These are phyloP conservation scores for Geotrichum restrictum DNA, from an alignment of 1,139 yeast species.

Conservation along the genomic window DNA sequence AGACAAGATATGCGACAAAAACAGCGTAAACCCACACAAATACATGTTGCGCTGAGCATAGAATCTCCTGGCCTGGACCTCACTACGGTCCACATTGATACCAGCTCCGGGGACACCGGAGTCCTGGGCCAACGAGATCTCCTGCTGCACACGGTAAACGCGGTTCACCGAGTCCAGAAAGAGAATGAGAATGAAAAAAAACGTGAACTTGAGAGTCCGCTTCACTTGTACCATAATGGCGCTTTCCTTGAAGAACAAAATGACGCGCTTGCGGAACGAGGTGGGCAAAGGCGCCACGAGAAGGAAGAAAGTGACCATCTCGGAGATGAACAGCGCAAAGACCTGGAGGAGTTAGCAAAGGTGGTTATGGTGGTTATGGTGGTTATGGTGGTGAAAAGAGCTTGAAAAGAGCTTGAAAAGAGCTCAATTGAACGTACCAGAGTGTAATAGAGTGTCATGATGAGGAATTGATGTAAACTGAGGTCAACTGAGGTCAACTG, in stretches of 20 bases:
- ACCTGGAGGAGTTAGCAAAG: no score
- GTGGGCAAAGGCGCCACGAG: conserved; percentile 87
- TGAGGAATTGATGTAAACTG: no score
- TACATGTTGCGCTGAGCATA: conserved; percentile 97
- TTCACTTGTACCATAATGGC: conserved; percentile 69
- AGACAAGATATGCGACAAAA: conserved; percentile 76
- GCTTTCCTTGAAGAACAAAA: conserved; percentile 64
- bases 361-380: no score
- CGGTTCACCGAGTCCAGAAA: conserved; percentile 88
- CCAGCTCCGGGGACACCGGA: conserved; percentile 12
- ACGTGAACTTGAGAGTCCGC: conserved; percentile 73
- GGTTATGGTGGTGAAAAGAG: conserved; percentile 22
- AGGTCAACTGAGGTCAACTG: no score
- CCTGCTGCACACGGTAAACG: conserved; percentile 66
- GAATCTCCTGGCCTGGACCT: conserved; percentile 83
- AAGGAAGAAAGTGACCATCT: conserved; percentile 72
- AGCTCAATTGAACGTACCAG: conserved; percentile 42
- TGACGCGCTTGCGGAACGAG: conserved; percentile 61
- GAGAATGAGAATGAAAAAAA: conserved; percentile 77
- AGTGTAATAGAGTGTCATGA: conserved; percentile 71
- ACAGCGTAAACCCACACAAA: conserved; percentile 90
- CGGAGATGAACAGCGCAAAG: conserved; percentile 68
- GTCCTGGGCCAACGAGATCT: conserved; percentile 33
- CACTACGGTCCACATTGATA: conserved; percentile 55
- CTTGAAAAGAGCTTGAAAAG: conserved; percentile 2